Evolutionary conservation across 768 basidiomycete genomes (phyloP), one percentile per base, ranked within the genome.

Genomic region (Gloeostereum incarnatum): DNA sequence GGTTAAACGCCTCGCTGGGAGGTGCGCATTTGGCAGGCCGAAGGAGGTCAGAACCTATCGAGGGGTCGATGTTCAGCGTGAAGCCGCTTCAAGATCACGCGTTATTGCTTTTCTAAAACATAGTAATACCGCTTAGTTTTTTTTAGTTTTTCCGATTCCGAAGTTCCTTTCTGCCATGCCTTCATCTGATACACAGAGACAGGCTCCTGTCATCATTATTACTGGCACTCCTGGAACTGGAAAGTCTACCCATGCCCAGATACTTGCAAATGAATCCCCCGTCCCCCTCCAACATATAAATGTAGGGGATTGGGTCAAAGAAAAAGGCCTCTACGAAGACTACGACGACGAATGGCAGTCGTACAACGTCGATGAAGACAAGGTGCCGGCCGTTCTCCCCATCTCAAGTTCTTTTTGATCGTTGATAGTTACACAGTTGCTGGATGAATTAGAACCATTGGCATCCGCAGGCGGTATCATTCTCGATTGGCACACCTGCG

Each of bases 141-240:
- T n/a, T n/a, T n/a, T n/a, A 29, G 26, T 14, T 29, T 29, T 29
- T 29, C 26, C 9, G 25, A 41, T 36, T n/a, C 24, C n/a, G n/a
- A n/a, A n/a, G n/a, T n/a, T n/a, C n/a, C n/a, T n/a, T 8, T 29
- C 17, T 9, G 21, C 38, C 6, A 44, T 40, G 43, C 17, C 35
- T 19, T n/a, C 16, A 11, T 16, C 36, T n/a, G n/a, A n/a, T n/a
- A n/a, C n/a, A n/a, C n/a, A n/a, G 20, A 34, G 33, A 19, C 32
- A 32, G 25, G 17, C 38, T 18, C 88, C 87, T 31, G 71, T 81
- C 35, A 86, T 93, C 51, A 56, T 93, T 48, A 77, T 93, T 49
- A 93, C 90, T 30, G 91, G 89, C 43, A 92, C 90, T 11, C 89
- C 90, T 8, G 90, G 90, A n/a, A 93, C 91, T 24, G 93, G 91